Percentiles rank a stretch among this genome's conserved stretches.
Conservation (phyloP, 129 eudicot species). For the Helianthus tuberosus region DNA sequence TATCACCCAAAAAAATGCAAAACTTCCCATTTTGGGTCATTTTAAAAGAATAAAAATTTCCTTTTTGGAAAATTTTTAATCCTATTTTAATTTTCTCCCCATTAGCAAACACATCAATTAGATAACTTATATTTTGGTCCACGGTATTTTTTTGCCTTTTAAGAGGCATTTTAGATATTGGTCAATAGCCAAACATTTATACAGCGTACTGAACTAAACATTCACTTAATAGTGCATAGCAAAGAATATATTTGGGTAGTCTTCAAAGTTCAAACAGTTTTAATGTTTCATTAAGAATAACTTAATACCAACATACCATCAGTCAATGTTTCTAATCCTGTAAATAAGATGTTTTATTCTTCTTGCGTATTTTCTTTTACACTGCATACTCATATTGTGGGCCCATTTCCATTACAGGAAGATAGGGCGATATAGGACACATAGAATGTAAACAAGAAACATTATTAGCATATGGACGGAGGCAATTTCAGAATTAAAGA, state of each 20-base stretch:
- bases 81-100: not conserved
- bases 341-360: not conserved
- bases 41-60: not conserved
- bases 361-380: not conserved
- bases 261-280: not conserved
- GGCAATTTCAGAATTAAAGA: not conserved
- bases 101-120: not conserved
- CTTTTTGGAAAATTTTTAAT: not conserved
- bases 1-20: not conserved
- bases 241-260: not conserved
- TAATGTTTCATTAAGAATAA: not conserved
- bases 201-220: not conserved
- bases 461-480: not conserved
- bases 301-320: not conserved
- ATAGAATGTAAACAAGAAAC: not conserved
- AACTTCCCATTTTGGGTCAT: not conserved
- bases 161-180: constrained; percentile 5
- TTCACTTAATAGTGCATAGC: not conserved
- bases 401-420: not conserved
- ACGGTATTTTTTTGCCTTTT: not conserved
- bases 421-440: not conserved
- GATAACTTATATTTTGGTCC: not conserved
- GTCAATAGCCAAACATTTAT: not conserved
- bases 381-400: not conserved
- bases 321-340: not conserved